Percentiles rank a stretch among this genome's conserved stretches.
phyloP scores from a whole-genome alignment of 2,329 filamentous ascomycete genomes.

The Nothomitra cinnamomea region DNA sequence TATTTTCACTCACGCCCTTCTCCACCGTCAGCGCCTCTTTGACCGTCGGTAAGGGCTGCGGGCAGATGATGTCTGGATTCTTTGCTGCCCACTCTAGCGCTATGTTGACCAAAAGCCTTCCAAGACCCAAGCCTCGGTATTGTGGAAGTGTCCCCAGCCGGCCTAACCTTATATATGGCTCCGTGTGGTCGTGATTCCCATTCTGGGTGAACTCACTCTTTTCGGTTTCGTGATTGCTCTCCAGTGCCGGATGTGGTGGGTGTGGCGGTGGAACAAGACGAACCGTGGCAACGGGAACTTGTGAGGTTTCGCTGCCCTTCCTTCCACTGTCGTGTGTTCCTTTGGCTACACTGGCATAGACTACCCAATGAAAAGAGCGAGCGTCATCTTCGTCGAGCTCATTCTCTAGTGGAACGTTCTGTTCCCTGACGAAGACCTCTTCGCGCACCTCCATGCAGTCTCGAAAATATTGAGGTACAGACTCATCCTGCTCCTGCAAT shows the following conservation, averaged over 20 bases:
- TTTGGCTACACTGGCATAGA: conserved; percentile 49
- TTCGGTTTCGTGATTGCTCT: conserved; percentile 15
- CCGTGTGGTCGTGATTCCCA: conserved; percentile 19
- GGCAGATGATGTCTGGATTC: conserved; percentile 34
- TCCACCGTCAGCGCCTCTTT: conserved; percentile 22
- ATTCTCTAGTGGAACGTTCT: conserved; percentile 39
- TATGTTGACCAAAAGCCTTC: conserved; percentile 45
- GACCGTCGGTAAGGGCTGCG: conserved; percentile 21
- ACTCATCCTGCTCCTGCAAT: conserved; percentile 16
- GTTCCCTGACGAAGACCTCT: conserved; percentile 40
- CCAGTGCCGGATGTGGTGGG: conserved; percentile 37
- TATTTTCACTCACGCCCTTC: conserved; percentile 24
- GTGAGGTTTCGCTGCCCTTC: conserved; percentile 24
- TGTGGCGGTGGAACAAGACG: conserved; percentile 73
- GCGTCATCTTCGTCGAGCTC: conserved; percentile 72
- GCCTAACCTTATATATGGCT: conserved; percentile 71
- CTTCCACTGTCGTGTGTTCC: conserved; percentile 25
- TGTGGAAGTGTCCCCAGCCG: conserved; percentile 52
- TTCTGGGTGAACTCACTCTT: conserved; percentile 8
- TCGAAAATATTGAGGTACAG: conserved; percentile 27
- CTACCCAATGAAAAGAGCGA: conserved; percentile 71
- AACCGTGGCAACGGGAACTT: conserved; percentile 52
- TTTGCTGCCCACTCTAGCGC: conserved; percentile 50
- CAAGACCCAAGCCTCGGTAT: conserved; percentile 49
- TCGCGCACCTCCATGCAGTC: conserved; percentile 41